Percentiles rank a stretch among this genome's conserved stretches.
These are phyloP conservation scores for Amaranthus tricolor DNA, from an alignment of 179 eudicot species.

Conservation along the genomic window DNA sequence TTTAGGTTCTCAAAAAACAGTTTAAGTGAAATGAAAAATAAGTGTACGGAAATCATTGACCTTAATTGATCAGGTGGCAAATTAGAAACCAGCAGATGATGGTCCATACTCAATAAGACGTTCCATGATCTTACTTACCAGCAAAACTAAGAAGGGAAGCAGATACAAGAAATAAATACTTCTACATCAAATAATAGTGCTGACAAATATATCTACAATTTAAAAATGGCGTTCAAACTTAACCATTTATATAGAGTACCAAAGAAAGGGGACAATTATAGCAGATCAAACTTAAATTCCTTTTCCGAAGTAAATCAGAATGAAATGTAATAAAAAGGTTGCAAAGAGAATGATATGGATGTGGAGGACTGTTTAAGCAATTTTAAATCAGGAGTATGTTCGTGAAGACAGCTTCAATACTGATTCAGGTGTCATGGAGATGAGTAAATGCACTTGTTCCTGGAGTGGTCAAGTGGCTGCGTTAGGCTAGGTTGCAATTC, in stretches of 20 bases:
- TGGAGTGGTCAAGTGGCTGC: no score
- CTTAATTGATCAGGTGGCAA: not conserved
- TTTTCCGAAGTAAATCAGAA: not conserved
- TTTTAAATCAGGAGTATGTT: no score
- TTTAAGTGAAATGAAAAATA: not conserved
- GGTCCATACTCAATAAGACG: not conserved
- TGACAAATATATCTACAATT: not conserved
- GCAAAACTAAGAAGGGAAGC: not conserved
- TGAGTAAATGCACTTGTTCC: no score
- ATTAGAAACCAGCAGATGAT: not conserved
- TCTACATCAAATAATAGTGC: not conserved
- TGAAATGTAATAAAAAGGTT: not conserved
- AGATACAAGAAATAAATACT: not conserved
- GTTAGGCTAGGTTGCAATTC: no score
- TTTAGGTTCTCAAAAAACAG: no score
- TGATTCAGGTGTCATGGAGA: no score
- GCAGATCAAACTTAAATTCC: not conserved
- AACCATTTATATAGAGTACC: not conserved
- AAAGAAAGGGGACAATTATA: not conserved
- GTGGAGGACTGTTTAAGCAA: no score
- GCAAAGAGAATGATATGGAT: no score
- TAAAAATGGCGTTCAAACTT: not conserved
- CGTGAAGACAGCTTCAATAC: no score
- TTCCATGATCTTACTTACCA: constrained; percentile 2
- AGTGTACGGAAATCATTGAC: not conserved